phyloP scores from a whole-genome alignment of 441 rosid species.

The Pelargonium australe region DNA sequence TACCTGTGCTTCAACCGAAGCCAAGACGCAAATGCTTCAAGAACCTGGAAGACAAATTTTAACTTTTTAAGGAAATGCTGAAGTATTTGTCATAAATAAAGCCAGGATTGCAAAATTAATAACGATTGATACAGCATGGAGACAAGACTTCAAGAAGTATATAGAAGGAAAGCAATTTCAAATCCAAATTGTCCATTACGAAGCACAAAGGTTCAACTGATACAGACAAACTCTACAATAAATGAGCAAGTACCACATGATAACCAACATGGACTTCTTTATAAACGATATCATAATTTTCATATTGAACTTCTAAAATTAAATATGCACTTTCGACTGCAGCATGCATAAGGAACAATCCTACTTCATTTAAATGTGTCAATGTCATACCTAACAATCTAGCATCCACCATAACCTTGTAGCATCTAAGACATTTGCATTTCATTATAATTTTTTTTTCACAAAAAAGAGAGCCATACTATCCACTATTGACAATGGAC shows the following conservation, averaged over 20 bases:
- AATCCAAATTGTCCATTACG: not conserved
- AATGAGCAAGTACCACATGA: not conserved
- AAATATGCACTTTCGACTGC: too few relatives aligned
- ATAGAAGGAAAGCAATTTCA: not conserved
- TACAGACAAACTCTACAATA: not conserved
- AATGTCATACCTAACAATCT: not conserved
- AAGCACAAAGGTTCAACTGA: conserved; percentile 6
- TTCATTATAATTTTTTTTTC: not conserved
- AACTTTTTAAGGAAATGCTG: conserved; percentile 1
- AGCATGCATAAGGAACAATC: too few relatives aligned
- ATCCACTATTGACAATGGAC: not conserved
- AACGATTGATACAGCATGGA: not conserved
- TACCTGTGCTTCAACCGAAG: conserved; percentile 91
- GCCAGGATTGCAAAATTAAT: conserved; percentile 1
- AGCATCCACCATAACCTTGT: not conserved
- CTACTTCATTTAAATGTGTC: not conserved
- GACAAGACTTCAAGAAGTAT: conserved; percentile 4
- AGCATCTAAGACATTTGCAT: not conserved
- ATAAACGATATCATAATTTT: not conserved
- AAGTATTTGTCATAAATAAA: not conserved
- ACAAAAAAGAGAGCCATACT: not conserved
- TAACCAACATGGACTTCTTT: not conserved
- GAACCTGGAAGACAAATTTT: conserved; percentile 54
- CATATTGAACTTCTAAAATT: not conserved
- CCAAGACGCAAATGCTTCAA: conserved; percentile 99